Evolutionary conservation across 176 grass and related monocot species (phyloP).

Genomic region (Carex kokanica): DNA sequence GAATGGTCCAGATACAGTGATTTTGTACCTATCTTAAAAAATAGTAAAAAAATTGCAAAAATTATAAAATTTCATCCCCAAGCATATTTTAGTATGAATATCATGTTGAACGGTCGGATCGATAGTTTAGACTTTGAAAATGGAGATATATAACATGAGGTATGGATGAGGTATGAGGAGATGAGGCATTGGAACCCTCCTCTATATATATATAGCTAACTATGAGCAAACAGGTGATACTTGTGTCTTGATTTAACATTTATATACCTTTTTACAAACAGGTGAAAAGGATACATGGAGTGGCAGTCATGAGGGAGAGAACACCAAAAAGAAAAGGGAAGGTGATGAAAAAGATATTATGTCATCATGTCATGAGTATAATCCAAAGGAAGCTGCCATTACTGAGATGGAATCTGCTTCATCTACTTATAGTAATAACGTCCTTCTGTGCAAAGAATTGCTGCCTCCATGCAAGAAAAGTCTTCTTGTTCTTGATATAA

Average conservation of each 20-base stretch:
- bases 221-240: not conserved
- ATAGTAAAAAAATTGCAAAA: too few species aligned
- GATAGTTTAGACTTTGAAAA: too few species aligned
- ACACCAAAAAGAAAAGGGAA: not conserved
- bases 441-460: slow-evolving; percentile 14
- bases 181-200: too few species aligned
- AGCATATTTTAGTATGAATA: too few species aligned
- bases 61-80: too few species aligned
- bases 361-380: not conserved
- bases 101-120: too few species aligned
- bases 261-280: not conserved
- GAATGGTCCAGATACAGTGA: too few species aligned
- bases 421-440: too few species aligned
- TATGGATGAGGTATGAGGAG: too few species aligned
- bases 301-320: not conserved
- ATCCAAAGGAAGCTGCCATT: not conserved
- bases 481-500: slow-evolving; percentile 89
- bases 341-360: not conserved
- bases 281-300: not conserved
- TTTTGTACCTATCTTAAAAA: too few species aligned
- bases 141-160: too few species aligned
- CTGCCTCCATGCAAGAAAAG: slow-evolving; percentile 49
- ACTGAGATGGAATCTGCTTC: not conserved
- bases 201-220: too few species aligned
- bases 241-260: not conserved